A percentile compares a stretch with the other conserved stretches of the same genome.
phyloP scores from a whole-genome alignment of 306 rosid species.

The Prinsepia uniflora region DNA sequence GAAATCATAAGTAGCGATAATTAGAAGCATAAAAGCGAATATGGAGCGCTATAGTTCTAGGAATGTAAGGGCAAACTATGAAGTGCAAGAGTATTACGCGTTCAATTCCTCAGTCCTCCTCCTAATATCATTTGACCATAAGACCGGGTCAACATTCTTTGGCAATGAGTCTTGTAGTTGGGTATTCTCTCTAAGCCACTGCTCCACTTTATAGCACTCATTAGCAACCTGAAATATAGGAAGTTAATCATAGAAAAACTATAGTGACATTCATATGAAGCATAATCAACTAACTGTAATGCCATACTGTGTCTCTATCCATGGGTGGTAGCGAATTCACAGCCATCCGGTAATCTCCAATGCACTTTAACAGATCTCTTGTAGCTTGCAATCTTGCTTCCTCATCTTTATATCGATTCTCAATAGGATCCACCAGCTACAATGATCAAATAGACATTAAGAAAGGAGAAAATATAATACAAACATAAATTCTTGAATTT shows the following conservation, averaged over 20 bases:
- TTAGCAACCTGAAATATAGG: conserved; percentile 35
- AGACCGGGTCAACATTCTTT: conserved; percentile 56
- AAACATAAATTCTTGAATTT: conserved; percentile 18
- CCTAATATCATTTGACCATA: conserved; percentile 61
- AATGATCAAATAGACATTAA: conserved; percentile 15
- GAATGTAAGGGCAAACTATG: conserved; percentile 1
- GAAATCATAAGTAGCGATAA: neutral
- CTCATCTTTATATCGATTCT: conserved; percentile 58
- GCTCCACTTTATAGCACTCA: conserved; percentile 63
- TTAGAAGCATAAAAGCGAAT: neutral
- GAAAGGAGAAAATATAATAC: conserved; percentile 17
- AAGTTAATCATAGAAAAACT: conserved; percentile 8
- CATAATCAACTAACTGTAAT: neutral
- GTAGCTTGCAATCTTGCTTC: conserved; percentile 64
- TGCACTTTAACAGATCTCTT: conserved; percentile 37
- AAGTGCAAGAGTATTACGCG: conserved; percentile 42
- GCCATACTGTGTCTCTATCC: conserved; percentile 37
- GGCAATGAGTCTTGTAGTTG: conserved; percentile 64
- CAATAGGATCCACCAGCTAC: conserved; percentile 73
- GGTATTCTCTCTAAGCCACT: conserved; percentile 67
- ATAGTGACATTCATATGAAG: neutral
- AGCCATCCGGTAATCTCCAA: conserved; percentile 34
- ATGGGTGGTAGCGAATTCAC: conserved; percentile 35
- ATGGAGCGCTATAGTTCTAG: neutral
- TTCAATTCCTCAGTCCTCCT: conserved; percentile 50